Conservation (phyloP, 768 basidiomycete genomes). For the Termitomyces sp. region DNA sequence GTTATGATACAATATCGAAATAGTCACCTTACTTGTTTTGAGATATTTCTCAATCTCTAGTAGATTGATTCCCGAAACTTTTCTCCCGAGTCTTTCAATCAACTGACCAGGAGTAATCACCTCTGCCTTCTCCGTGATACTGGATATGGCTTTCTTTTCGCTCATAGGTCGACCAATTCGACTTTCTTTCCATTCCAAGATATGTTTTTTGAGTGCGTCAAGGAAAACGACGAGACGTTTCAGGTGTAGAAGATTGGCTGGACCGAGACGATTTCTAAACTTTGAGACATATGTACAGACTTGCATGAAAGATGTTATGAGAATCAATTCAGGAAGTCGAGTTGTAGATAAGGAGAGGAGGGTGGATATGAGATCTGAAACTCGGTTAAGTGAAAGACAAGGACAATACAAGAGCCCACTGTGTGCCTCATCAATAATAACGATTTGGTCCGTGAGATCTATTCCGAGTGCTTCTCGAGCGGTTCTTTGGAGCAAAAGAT, state of each 20-base stretch:
- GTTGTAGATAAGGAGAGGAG: constrained; percentile 82
- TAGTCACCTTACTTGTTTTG: constrained; percentile 72
- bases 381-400: background rate
- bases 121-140: constrained; percentile 30
- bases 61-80: constrained; percentile 71
- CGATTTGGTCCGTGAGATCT: constrained; percentile 74
- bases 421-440: constrained; percentile 95
- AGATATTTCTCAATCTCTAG: constrained; percentile 80
- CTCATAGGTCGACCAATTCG: constrained; percentile 14
- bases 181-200: constrained; percentile 45
- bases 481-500: constrained; percentile 75
- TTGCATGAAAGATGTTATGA: constrained; percentile 65
- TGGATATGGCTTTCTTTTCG: constrained; percentile 6
- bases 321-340: constrained; percentile 47
- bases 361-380: constrained; percentile 79
- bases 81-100: constrained; percentile 58
- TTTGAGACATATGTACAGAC: constrained; percentile 70
- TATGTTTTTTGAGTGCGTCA: constrained; percentile 57
- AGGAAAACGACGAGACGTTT: constrained; percentile 74
- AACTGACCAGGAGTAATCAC: constrained; percentile 69
- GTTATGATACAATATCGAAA: background rate
- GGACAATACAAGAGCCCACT: constrained; percentile 46
- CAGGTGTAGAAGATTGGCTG: constrained; percentile 70
- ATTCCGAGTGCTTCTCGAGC: constrained; percentile 88
- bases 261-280: constrained; percentile 73